These are phyloP conservation scores for Mycena galopus DNA, from an alignment of 768 basidiomycete genomes.

Conservation along the genomic window DNA sequence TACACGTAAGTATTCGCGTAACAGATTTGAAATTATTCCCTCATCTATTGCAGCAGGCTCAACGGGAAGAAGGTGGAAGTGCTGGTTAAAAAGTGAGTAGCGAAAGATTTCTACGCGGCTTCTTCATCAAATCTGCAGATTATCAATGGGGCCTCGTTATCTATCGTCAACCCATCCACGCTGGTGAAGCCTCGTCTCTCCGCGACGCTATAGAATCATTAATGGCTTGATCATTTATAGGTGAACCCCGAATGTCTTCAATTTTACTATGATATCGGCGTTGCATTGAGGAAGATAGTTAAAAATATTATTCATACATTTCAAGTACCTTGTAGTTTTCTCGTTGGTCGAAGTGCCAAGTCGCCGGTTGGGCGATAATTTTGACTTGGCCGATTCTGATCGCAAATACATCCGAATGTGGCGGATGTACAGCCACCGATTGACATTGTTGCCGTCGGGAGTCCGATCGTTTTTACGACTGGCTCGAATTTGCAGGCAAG, in stretches of 20 bases:
- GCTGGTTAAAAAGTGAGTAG: conserved; percentile 82
- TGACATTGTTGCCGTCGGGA: background rate
- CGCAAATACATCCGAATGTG: background rate
- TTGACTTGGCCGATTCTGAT: no score
- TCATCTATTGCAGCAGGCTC: background rate
- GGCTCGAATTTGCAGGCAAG: conserved; percentile 15
- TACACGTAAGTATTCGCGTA: conserved; percentile 60
- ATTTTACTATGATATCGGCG: conserved; percentile 70
- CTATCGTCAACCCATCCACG: conserved; percentile 78
- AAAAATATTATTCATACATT: background rate
- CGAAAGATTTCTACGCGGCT: background rate
- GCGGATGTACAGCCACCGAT: background rate
- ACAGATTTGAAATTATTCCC: no score
- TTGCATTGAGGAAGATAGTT: conserved; percentile 35
- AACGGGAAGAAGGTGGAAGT: conserved; percentile 83
- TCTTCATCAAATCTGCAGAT: conserved; percentile 58
- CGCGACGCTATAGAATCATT: no score
- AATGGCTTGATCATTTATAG: no score
- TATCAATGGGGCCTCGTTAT: conserved; percentile 81
- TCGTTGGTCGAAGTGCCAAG: no score
- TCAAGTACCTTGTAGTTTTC: no score
- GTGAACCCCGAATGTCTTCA: conserved; percentile 80
- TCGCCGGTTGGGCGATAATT: no score
- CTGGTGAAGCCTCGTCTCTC: no score
- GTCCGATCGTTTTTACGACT: background rate